Evolutionary conservation across 768 basidiomycete genomes (phyloP).

Genomic region (Paxillus involutus): DNA sequence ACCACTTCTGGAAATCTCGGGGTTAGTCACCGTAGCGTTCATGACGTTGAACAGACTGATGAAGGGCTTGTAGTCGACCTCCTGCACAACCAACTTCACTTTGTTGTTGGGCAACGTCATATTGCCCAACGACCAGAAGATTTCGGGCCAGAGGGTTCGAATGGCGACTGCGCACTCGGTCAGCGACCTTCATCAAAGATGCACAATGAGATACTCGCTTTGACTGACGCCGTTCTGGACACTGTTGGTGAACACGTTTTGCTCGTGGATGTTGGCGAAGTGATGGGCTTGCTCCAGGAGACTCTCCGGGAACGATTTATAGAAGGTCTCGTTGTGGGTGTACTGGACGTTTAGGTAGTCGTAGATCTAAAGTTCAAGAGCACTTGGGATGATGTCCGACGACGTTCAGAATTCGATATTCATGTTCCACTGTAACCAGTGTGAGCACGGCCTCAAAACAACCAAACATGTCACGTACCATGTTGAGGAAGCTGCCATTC

Average conservation of each 20-base stretch:
- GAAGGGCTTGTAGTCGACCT: slow-evolving; percentile 87
- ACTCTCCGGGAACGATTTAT: slow-evolving; percentile 65
- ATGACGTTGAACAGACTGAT: slow-evolving; percentile 83
- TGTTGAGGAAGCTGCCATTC: slow-evolving; percentile 62
- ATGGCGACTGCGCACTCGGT: slow-evolving; percentile 60
- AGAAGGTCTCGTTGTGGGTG: slow-evolving; percentile 79
- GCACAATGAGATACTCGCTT: slow-evolving; percentile 44
- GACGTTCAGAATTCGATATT: slow-evolving; percentile 23
- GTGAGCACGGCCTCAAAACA: slow-evolving; percentile 6
- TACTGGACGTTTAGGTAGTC: slow-evolving; percentile 77
- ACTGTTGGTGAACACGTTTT: slow-evolving; percentile 65
- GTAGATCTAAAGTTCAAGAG: slow-evolving; percentile 50
- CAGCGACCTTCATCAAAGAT: neutral
- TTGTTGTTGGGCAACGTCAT: slow-evolving; percentile 75
- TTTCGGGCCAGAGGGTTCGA: slow-evolving; percentile 69
- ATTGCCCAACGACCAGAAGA: slow-evolving; percentile 70
- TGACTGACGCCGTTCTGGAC: slow-evolving; percentile 67
- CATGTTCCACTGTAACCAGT: slow-evolving; percentile 65
- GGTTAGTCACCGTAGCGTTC: slow-evolving; percentile 56
- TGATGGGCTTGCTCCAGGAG: slow-evolving; percentile 69
- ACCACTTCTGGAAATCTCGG: slow-evolving; percentile 67
- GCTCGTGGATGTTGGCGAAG: slow-evolving; percentile 78
- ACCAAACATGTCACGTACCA: slow-evolving; percentile 42
- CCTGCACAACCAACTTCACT: slow-evolving; percentile 72
- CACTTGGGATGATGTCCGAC: neutral